Percentiles rank a stretch among this genome's conserved stretches.
phyloP scores from a whole-genome alignment of 2,329 filamentous ascomycete species.

The Phialemonium atrogriseum region DNA sequence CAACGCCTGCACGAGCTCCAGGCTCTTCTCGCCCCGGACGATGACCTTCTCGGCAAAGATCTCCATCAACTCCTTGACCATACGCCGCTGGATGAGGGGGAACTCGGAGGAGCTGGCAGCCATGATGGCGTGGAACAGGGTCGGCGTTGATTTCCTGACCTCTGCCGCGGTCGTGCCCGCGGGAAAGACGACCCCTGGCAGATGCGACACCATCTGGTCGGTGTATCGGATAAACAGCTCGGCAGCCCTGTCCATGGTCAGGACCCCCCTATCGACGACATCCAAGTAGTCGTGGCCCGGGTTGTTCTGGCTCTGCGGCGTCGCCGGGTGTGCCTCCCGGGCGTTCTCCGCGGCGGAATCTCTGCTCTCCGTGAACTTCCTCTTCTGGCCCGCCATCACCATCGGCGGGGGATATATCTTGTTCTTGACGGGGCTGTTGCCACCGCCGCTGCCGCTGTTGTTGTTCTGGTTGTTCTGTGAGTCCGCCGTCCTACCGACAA shows the following conservation, averaged over 20 bases:
- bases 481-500: not conserved
- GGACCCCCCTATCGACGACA: constrained; percentile 49
- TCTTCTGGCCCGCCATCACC: constrained; percentile 28
- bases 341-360: constrained; percentile 8
- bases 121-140: constrained; percentile 64
- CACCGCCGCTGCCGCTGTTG: not conserved
- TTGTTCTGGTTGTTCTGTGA: constrained; percentile 1
- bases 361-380: constrained; percentile 25
- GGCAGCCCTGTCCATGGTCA: constrained; percentile 46
- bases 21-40: constrained; percentile 66
- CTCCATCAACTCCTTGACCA: constrained; percentile 64
- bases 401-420: constrained; percentile 13
- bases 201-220: constrained; percentile 49
- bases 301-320: constrained; percentile 14
- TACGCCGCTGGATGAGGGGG: constrained; percentile 45
- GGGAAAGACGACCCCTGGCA: constrained; percentile 55
- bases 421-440: constrained; percentile 3
- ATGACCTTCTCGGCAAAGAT: constrained; percentile 67
- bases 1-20: constrained; percentile 76
- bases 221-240: constrained; percentile 51
- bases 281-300: constrained; percentile 29
- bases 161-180: constrained; percentile 43
- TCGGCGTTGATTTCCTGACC: constrained; percentile 50
- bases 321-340: constrained; percentile 5
- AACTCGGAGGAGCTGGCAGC: constrained; percentile 54